Evolutionary conservation across 1,139 yeast genomes (phyloP).

Genomic region (Saccharomyces pastorianus): DNA sequence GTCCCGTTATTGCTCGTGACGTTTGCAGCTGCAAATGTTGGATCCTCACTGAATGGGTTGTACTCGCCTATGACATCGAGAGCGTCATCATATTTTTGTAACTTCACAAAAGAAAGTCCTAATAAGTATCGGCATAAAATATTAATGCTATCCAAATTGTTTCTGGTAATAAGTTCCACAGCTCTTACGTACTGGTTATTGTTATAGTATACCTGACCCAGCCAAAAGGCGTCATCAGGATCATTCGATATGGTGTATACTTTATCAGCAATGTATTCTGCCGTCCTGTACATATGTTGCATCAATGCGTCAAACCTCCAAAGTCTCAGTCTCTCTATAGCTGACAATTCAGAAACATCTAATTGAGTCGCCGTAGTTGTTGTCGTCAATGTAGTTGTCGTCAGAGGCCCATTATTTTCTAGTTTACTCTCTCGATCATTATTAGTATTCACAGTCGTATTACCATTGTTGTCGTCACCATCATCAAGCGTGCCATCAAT

Average conservation of each 20-base stretch:
- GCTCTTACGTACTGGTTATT: constrained; percentile 75
- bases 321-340: constrained; percentile 74
- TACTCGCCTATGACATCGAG: constrained; percentile 76
- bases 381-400: constrained; percentile 15
- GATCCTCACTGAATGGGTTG: constrained; percentile 48
- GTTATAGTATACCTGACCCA: constrained; percentile 76
- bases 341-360: constrained; percentile 46
- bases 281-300: constrained; percentile 88
- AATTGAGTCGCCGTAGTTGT: constrained; percentile 17
- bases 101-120: constrained; percentile 63
- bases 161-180: constrained; percentile 45
- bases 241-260: constrained; percentile 67
- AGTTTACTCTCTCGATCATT: constrained; percentile 3
- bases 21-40: constrained; percentile 13
- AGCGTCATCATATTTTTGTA: constrained; percentile 85
- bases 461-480: constrained; percentile 36
- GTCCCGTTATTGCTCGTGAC: constrained; percentile 9
- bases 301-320: constrained; percentile 93
- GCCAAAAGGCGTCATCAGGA: constrained; percentile 93
- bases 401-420: constrained; percentile 7
- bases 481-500: constrained; percentile 5
- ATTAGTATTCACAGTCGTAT: constrained; percentile 26
- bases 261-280: constrained; percentile 88
- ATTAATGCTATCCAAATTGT: constrained; percentile 37
- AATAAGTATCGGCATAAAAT: constrained; percentile 79